These are phyloP conservation scores for Podila epicladia DNA, from an alignment of 192 early-diverging fungal genomes.

Conservation along the genomic window DNA sequence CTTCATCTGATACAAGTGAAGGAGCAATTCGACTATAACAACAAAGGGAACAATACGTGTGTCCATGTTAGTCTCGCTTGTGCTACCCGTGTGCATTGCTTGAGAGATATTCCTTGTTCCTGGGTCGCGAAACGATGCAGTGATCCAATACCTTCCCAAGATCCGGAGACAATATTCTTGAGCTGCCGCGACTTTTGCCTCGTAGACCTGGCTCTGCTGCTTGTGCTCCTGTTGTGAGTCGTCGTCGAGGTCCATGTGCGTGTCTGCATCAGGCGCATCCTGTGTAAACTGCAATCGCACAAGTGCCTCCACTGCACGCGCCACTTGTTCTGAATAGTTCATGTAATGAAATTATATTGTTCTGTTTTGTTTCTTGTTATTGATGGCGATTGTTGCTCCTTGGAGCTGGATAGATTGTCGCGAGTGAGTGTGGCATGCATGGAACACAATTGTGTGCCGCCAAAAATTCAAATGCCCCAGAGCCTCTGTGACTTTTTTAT, in stretches of 20 bases:
- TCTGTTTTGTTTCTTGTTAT: not conserved
- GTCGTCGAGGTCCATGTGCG: constrained; percentile 12
- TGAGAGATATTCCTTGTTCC: no score
- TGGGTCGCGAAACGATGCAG: no score
- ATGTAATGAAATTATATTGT: not conserved
- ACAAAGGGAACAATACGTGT: not conserved
- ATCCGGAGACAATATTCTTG: constrained; percentile 45
- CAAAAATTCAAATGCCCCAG: not conserved
- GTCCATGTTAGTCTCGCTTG: not conserved
- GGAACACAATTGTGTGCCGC: not conserved
- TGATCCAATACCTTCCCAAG: constrained; percentile 30
- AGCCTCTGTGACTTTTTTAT: not conserved
- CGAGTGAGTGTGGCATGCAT: not conserved
- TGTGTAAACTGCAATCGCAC: constrained; percentile 20
- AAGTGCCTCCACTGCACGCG: constrained; percentile 27
- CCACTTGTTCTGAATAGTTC: constrained; percentile 37
- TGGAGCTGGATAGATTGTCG: not conserved
- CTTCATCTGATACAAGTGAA: constrained; percentile 63
- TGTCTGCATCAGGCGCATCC: constrained; percentile 8
- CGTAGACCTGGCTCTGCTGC: not conserved
- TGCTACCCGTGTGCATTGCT: not conserved
- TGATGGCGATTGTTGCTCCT: not conserved
- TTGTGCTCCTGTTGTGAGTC: not conserved
- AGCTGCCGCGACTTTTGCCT: constrained; percentile 23
- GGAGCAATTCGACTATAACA: constrained; percentile 62